Conservation (phyloP, 441 rosid species). For the Euphorbia corollata region DNA sequence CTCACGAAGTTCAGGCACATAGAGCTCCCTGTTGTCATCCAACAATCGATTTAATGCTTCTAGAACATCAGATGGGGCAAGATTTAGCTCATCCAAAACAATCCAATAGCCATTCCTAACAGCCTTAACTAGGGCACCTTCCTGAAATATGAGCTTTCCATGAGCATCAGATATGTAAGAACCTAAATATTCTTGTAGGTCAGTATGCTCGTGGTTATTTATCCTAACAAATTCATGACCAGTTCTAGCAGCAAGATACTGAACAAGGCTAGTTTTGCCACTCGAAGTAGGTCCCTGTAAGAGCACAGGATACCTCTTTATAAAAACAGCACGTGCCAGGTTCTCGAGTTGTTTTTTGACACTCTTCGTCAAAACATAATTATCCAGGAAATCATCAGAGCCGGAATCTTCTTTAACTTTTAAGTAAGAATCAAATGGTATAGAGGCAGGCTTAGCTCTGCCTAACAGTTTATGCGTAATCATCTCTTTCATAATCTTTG, state of each 20-base stretch:
- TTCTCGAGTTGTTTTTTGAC: constrained; percentile 65
- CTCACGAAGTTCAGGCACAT: constrained; percentile 80
- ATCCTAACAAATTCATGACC: constrained; percentile 89
- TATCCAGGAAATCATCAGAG: constrained; percentile 42
- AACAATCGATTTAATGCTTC: constrained; percentile 93
- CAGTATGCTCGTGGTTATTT: constrained; percentile 97
- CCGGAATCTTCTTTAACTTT: constrained; percentile 23
- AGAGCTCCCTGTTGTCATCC: constrained; percentile 96
- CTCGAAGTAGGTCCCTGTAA: constrained; percentile 98
- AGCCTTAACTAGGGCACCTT: constrained; percentile 94
- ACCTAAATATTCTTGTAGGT: constrained; percentile 91
- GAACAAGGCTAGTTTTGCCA: constrained; percentile 98
- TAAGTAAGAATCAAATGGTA: constrained; percentile 45
- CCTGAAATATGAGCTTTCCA: constrained; percentile 91
- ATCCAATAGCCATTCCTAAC: constrained; percentile 91
- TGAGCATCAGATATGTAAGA: constrained; percentile 71
- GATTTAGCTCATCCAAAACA: constrained; percentile 90
- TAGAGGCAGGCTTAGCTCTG: constrained; percentile 36
- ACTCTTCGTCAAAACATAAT: constrained; percentile 73
- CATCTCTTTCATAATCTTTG: constrained; percentile 61
- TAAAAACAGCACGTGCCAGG: constrained; percentile 78
- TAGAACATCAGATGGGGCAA: constrained; percentile 96
- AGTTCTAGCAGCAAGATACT: constrained; percentile 82
- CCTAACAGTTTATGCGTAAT: constrained; percentile 44
- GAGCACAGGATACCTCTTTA: constrained; percentile 84